Conservation (phyloP, 2,329 filamentous ascomycete genomes). For the Calcarisporium arbuscula region DNA sequence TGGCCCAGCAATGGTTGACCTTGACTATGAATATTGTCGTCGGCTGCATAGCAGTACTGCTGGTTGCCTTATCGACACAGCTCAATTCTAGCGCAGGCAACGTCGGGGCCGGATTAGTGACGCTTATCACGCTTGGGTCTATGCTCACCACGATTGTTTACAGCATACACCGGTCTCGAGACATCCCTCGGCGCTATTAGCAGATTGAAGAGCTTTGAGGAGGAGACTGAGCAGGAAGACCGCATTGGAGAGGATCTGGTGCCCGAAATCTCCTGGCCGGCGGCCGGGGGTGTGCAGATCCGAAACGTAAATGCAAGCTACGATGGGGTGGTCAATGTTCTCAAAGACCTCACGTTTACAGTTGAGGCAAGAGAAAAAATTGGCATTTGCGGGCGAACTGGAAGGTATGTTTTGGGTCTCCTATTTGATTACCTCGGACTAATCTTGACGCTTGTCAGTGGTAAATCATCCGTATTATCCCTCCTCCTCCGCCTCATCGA, state of each 20-base stretch:
- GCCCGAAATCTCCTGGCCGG: slow-evolving; percentile 17
- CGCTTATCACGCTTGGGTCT: slow-evolving; percentile 4
- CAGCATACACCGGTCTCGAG: slow-evolving; percentile 7
- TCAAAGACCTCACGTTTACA: neutral
- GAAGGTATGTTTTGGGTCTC: slow-evolving; percentile 8
- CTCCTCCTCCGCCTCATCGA: slow-evolving; percentile 33
- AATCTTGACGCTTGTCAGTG: too few relatives aligned
- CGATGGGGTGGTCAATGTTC: slow-evolving; percentile 9
- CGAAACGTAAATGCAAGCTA: slow-evolving; percentile 20
- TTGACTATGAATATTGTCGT: slow-evolving; percentile 8
- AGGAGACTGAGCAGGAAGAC: slow-evolving; percentile 5
- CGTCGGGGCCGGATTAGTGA: slow-evolving; percentile 3
- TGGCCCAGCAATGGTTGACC: slow-evolving; percentile 11
- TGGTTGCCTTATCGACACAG: slow-evolving; percentile 7
- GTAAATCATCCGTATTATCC: slow-evolving; percentile 35
- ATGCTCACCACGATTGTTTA: neutral
- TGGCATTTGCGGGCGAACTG: slow-evolving; percentile 23
- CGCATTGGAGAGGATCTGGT: neutral
- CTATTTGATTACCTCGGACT: too few relatives aligned
- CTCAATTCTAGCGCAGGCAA: slow-evolving; percentile 3
- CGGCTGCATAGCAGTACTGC: slow-evolving; percentile 5
- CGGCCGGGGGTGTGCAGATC: slow-evolving; percentile 18
- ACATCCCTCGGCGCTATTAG: slow-evolving; percentile 9
- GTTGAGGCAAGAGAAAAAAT: slow-evolving; percentile 17
- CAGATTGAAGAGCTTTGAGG: slow-evolving; percentile 15